These are phyloP conservation scores for Syncephalastrum racemosum DNA, from an alignment of 371 early-diverging fungal species.

Conservation along the genomic window DNA sequence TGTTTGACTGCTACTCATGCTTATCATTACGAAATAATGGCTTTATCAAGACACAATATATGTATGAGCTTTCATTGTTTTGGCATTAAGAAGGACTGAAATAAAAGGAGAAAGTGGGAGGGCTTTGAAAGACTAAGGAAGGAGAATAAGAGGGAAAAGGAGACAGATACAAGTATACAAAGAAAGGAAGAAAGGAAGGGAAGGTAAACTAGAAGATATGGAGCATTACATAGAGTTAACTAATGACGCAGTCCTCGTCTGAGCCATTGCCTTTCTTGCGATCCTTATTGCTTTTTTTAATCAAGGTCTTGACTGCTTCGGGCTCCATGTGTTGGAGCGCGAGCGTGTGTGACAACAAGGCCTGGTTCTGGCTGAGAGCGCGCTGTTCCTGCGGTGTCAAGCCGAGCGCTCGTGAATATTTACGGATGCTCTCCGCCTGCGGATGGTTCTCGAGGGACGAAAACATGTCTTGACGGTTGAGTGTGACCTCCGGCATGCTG, in stretches of 20 bases:
- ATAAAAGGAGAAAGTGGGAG: too few species aligned
- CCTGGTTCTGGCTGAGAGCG: constrained; percentile 35
- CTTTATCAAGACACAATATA: too few species aligned
- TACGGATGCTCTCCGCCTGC: constrained; percentile 33
- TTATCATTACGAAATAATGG: too few species aligned
- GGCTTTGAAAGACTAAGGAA: too few species aligned
- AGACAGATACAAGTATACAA: neutral
- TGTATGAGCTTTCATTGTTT: too few species aligned
- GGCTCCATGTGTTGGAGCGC: constrained; percentile 24
- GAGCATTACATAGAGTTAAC: constrained; percentile 8
- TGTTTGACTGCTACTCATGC: too few species aligned
- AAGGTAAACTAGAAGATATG: neutral
- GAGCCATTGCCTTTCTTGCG: constrained; percentile 12
- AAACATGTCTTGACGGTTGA: constrained; percentile 5
- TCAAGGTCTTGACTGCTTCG: constrained; percentile 17
- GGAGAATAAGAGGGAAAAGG: neutral
- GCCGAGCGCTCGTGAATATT: constrained; percentile 33
- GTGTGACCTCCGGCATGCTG: constrained; percentile 10
- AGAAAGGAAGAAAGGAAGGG: constrained; percentile 1
- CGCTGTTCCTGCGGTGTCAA: constrained; percentile 34
- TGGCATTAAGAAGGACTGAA: too few species aligned
- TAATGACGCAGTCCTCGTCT: constrained; percentile 27
- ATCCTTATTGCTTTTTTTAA: constrained; percentile 18
- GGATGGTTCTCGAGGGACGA: constrained; percentile 27
- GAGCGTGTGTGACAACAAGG: constrained; percentile 29